Base-by-base conservation (phyloP, 1,284 basidiomycete species). In the Tilletia indica region DNA sequence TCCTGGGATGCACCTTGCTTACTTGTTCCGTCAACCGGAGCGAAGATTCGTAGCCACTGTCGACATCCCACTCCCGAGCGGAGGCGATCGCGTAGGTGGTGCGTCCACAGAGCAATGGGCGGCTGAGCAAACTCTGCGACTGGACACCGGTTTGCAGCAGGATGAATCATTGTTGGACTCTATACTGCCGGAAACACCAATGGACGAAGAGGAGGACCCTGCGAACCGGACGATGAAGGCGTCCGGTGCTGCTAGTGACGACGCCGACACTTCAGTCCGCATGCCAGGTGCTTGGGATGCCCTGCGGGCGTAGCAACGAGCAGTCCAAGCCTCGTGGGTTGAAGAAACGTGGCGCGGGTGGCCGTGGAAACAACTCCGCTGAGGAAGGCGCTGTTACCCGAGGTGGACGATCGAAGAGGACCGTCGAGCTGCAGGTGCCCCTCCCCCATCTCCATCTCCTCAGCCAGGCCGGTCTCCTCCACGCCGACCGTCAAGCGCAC, bases 281-380 rank as follows among this genome's bases (percentile, higher is more conserved):
- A 64, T 64, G 61, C 61, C 61, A 16, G 61, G 61, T 16, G 61
- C 61, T 34, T 64, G 61, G 61, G 61, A 64, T 31, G 11, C 56
- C n/a, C 21, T 58, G 56, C 51, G 1, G 51, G n/a, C 8, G 51
- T 25, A n/a, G 11, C 51, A n/a, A 31, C n/a, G 19, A 45, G 42
- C 42, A 8, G 42, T 45, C 42, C 3, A 45, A 45, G 6, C 1
- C 42, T 8, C 42, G 42, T 14, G 42, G 42, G 1, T 45, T 45
- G 42, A 45, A 45, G 42, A 45, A 45, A 14, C 42, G 42, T 14
- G 42, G 42, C 14, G 14, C 42, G 9, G 42, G 42, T 45, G 42
- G 9, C 42, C 42, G 42, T 45, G 42, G 42, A 14, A 14, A 45
- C 3, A 8, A 8, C 9, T 45, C 42, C 9, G 42, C 9, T 14